Base-by-base conservation (phyloP, 129 eudicot species). In the Glebionis coronaria region DNA sequence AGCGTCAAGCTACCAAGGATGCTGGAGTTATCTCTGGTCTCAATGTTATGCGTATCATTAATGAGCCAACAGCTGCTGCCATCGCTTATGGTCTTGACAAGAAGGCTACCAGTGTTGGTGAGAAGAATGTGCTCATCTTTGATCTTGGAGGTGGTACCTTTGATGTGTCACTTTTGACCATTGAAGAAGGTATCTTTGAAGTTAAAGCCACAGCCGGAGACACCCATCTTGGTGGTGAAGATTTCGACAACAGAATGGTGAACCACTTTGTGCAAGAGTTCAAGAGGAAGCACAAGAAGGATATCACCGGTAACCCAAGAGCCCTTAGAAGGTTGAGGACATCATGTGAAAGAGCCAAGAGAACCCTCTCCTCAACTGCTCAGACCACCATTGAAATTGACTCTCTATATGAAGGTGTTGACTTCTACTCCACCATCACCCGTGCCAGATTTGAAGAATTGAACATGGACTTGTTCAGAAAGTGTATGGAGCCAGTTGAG, bases 401-500 rank as follows among this genome's bases (percentile, higher is more conserved):
- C 59, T 85, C 93, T 45, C 44, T 88, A 7, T 85, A 69, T 0
- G 93, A 88, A 80, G 96, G 96, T 29, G 75, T 88, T 62, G 96
- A 88, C 70, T 88, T 88, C 73, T 85, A 88, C 81, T 88, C 96
- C 14, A 88, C 96, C 57, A 83, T 88, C 55, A 88, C 96, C 11
- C 89, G 96, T 52, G 96, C 96, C 4, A 76, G 93, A 44, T 88
- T 88, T 12, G 93, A 88, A 78, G 96, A 88, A 56, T 58, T 88
- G 20, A 88, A 88, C 84, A 88, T 88, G 96, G 96, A 88, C 53
- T 52, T 88, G 46, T 88, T 88, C 72, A 81, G 93, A 53, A 88
- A 88, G 82, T 88, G 93, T 72, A 88, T 88, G 96, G 96, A 88
- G 60, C 96, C 90, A 12, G 96, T 88, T 16, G 96, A 88, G 85